These are phyloP conservation scores for Lactarius evosmus DNA, from an alignment of 768 basidiomycete genomes.

Conservation along the genomic window DNA sequence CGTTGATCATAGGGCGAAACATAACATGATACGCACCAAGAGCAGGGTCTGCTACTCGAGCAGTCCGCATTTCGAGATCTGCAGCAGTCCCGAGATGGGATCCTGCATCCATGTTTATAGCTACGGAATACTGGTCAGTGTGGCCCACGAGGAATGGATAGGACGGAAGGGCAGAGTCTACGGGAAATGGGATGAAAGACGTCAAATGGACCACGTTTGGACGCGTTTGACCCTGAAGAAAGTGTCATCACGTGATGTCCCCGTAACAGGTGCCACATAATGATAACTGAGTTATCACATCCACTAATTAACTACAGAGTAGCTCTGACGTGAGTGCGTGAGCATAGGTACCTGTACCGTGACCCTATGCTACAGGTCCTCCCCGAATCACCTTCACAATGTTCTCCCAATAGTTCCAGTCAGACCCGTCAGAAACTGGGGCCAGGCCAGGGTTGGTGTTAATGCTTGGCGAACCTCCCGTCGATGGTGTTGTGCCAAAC, in stretches of 20 bases:
- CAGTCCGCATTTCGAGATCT: conserved; percentile 69
- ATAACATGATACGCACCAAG: conserved; percentile 46
- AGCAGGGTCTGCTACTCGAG: conserved; percentile 70
- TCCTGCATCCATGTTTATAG: conserved; percentile 42
- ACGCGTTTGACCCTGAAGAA: conserved; percentile 21
- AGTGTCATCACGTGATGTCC: conserved; percentile 18
- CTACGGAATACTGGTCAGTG: background rate
- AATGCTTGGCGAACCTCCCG: conserved; percentile 2
- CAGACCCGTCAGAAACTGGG: conserved; percentile 21
- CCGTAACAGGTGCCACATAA: background rate
- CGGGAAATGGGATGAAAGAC: conserved; percentile 9
- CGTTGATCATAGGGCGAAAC: conserved; percentile 10
- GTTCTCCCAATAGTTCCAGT: conserved; percentile 29
- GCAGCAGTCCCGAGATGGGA: conserved; percentile 45
- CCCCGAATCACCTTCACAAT: conserved; percentile 30
- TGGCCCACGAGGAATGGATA: background rate
- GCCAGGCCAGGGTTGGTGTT: background rate
- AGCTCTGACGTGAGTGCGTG: too few relatives aligned
- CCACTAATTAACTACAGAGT: background rate
- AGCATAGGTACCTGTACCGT: too few relatives aligned
- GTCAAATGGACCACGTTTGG: background rate
- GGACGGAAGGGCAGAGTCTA: conserved; percentile 5
- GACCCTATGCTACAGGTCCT: conserved; percentile 21
- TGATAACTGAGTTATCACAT: background rate
- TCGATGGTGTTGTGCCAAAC: conserved; percentile 22